These are phyloP conservation scores for Yueomyces sp. DNA, from an alignment of 805 yeast genomes.

Conservation along the genomic window DNA sequence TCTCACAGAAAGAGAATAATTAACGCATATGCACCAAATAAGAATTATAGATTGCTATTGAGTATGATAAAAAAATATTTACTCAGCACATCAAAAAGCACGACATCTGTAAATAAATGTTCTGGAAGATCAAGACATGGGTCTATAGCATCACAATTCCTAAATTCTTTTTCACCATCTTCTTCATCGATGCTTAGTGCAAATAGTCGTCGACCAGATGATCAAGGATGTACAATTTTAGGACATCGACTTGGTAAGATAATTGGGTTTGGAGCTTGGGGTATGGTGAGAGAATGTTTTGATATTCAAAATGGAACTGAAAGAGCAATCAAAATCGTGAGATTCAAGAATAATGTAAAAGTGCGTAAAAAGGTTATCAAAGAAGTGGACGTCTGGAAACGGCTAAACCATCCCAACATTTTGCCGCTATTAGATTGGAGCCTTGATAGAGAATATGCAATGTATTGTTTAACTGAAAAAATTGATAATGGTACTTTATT, in stretches of 20 bases:
- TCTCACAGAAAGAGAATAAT: conserved; percentile 40
- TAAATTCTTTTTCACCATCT: conserved; percentile 23
- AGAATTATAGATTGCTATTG: conserved; percentile 23
- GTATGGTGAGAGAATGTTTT: conserved; percentile 61
- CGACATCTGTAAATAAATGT: conserved; percentile 7
- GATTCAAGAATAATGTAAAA: conserved; percentile 34
- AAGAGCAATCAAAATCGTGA: conserved; percentile 51
- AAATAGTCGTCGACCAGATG: conserved; percentile 27
- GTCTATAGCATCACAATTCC: conserved; percentile 22
- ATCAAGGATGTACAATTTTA: conserved; percentile 54
- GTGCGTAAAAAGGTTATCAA: conserved; percentile 48
- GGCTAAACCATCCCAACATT: conserved; percentile 49
- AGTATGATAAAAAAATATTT: conserved; percentile 16
- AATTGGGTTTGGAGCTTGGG: conserved; percentile 87
- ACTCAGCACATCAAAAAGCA: conserved; percentile 15
- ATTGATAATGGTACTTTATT: conserved; percentile 70
- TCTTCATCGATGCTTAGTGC: conserved; percentile 7
- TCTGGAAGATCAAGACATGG: conserved; percentile 14
- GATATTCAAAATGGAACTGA: conserved; percentile 22
- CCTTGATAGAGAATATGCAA: conserved; percentile 42
- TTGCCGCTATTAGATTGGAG: conserved; percentile 48
- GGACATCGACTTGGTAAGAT: conserved; percentile 55
- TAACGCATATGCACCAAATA: conserved; percentile 25
- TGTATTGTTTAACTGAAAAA: conserved; percentile 60
- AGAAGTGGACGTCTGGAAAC: conserved; percentile 68